Percentiles rank a stretch among this genome's conserved stretches.
Evolutionary conservation across 768 basidiomycete genomes (phyloP).

Genomic region (Panellus pusillus): DNA sequence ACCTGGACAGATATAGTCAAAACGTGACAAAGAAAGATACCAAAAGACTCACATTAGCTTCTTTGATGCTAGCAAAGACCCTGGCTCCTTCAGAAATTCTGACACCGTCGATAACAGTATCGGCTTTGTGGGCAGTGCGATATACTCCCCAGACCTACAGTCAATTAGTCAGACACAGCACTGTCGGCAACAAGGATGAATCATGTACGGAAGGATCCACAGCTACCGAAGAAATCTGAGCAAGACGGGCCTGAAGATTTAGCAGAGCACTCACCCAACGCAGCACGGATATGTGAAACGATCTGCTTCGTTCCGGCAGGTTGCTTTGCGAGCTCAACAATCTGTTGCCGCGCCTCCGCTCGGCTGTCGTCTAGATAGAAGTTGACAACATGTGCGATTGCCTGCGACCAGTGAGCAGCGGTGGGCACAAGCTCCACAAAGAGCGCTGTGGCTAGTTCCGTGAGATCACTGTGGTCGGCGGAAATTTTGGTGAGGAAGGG

Average conservation of each 20-base stretch:
- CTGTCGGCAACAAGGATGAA: constrained; percentile 1
- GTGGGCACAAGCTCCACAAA: constrained; percentile 59
- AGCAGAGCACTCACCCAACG: constrained; percentile 38
- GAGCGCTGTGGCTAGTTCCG: constrained; percentile 46
- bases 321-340: constrained; percentile 36
- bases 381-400: constrained; percentile 56
- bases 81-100: constrained; percentile 31
- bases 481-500: constrained; percentile 34
- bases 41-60: constrained; percentile 41
- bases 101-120: constrained; percentile 26
- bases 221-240: constrained; percentile 21
- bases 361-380: constrained; percentile 52
- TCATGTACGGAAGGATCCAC: constrained; percentile 34
- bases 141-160: constrained; percentile 42
- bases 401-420: constrained; percentile 54
- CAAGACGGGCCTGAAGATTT: not conserved
- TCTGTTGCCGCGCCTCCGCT: constrained; percentile 36
- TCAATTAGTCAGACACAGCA: not conserved
- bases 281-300: constrained; percentile 46
- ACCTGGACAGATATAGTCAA: not conserved
- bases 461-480: constrained; percentile 19
- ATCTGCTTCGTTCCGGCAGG: constrained; percentile 29
- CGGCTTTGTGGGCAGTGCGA: constrained; percentile 32
- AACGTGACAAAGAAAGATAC: not conserved
- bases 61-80: constrained; percentile 36